These are phyloP conservation scores for Leccinellum luteum DNA, from an alignment of 768 basidiomycete genomes.

Conservation along the genomic window DNA sequence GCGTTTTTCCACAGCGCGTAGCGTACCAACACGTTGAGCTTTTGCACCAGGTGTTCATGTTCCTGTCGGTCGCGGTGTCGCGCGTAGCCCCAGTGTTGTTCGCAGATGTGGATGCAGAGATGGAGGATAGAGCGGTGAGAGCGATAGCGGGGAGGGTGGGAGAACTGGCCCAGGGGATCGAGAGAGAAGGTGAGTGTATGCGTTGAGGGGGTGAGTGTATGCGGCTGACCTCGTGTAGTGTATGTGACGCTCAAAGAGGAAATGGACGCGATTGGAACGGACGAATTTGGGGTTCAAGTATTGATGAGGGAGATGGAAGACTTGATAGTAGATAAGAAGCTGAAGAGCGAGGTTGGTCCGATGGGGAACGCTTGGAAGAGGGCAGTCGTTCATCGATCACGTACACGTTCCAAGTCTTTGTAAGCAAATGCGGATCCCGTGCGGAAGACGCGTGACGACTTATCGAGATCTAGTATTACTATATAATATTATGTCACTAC, in stretches of 20 bases:
- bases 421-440: conserved; percentile 20
- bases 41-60: conserved; percentile 75
- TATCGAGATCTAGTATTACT: conserved; percentile 5
- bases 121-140: conserved; percentile 24
- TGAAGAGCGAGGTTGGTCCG: conserved; percentile 57
- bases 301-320: conserved; percentile 61
- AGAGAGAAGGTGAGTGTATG: conserved; percentile 49
- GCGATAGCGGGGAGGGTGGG: conserved; percentile 46
- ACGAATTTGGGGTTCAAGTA: conserved; percentile 37
- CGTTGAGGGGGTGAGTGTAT: no score
- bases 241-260: conserved; percentile 53
- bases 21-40: conserved; percentile 76
- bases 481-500: neutral
- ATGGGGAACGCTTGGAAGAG: conserved; percentile 52
- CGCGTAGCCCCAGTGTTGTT: conserved; percentile 69
- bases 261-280: conserved; percentile 38
- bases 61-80: conserved; percentile 68
- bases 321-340: conserved; percentile 59
- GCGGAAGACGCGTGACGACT: neutral
- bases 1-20: conserved; percentile 60
- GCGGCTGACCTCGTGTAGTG: conserved; percentile 32
- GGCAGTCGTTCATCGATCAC: conserved; percentile 29
- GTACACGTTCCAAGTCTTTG: conserved; percentile 29
- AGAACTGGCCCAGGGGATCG: conserved; percentile 41
- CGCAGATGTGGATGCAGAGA: conserved; percentile 37